phyloP scores from a whole-genome alignment of 257 asterid species.

The Agastache rugosa region DNA sequence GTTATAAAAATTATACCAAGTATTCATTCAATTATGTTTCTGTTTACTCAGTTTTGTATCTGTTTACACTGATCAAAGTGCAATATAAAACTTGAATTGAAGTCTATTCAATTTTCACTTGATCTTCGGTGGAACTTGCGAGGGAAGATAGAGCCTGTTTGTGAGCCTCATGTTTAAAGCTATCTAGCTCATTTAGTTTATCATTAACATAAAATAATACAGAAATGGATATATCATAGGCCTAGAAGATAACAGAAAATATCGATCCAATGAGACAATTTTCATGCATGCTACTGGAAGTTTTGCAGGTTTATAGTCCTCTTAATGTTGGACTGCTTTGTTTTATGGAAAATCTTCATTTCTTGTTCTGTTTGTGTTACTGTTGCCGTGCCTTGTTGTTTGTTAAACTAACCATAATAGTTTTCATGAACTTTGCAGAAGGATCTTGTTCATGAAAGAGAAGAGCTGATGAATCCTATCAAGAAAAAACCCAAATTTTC shows the following conservation, averaged over 20 bases:
- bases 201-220: background rate
- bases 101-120: background rate
- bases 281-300: background rate
- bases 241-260: background rate
- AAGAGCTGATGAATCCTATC: constrained; percentile 15
- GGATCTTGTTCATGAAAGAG: background rate
- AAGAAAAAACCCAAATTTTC: constrained; percentile 25
- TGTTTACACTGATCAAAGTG: background rate
- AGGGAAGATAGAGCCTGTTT: background rate
- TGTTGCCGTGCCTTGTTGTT: background rate
- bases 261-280: background rate
- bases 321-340: background rate
- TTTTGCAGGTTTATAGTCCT: background rate
- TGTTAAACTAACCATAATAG: background rate
- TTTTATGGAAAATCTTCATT: background rate
- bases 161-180: background rate
- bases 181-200: background rate
- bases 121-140: background rate
- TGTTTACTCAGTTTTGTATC: background rate
- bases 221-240: background rate
- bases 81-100: background rate
- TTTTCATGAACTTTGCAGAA: constrained; percentile 27
- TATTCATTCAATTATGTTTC: background rate
- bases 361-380: background rate
- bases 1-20: background rate